Evolutionary conservation across 2,329 filamentous ascomycete species (phyloP).

Genomic region (Bisporella sp.): DNA sequence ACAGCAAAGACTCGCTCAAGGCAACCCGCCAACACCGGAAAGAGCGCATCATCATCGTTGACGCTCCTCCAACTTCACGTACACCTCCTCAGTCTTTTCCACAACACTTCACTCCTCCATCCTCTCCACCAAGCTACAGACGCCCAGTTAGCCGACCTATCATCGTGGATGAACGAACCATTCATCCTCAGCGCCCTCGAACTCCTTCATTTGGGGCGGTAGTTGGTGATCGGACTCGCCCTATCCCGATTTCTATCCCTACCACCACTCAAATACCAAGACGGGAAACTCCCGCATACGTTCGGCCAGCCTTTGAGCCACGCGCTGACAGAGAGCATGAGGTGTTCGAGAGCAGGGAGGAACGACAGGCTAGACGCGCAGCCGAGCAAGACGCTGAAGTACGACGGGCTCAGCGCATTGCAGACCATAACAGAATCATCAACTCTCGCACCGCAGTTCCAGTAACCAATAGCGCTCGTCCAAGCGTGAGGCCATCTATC

Average conservation of each 20-base stretch:
- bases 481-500: conserved; percentile 2
- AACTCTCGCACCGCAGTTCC: conserved; percentile 20
- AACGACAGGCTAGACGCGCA: neutral
- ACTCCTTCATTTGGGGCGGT: conserved; percentile 14
- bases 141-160: conserved; percentile 16
- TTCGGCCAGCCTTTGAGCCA: conserved; percentile 6
- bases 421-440: conserved; percentile 24
- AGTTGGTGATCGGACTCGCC: conserved; percentile 10
- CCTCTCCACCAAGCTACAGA: conserved; percentile 13
- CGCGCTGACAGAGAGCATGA: conserved; percentile 12
- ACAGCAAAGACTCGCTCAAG: conserved; percentile 14
- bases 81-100: conserved; percentile 38
- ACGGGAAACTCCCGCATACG: neutral
- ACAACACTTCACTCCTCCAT: conserved; percentile 31
- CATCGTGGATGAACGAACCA: conserved; percentile 22
- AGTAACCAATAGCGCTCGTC: conserved; percentile 9
- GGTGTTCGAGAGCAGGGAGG: neutral
- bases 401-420: conserved; percentile 12
- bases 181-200: conserved; percentile 6
- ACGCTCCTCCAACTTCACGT: conserved; percentile 38
- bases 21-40: conserved; percentile 25
- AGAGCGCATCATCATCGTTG: conserved; percentile 39
- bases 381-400: conserved; percentile 6
- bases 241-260: conserved; percentile 4
- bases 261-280: neutral